A percentile compares a stretch with the other conserved stretches of the same genome.
Evolutionary conservation across 2,329 filamentous ascomycete genomes (phyloP).

Genomic region (Ceratocystis harringtonii): DNA sequence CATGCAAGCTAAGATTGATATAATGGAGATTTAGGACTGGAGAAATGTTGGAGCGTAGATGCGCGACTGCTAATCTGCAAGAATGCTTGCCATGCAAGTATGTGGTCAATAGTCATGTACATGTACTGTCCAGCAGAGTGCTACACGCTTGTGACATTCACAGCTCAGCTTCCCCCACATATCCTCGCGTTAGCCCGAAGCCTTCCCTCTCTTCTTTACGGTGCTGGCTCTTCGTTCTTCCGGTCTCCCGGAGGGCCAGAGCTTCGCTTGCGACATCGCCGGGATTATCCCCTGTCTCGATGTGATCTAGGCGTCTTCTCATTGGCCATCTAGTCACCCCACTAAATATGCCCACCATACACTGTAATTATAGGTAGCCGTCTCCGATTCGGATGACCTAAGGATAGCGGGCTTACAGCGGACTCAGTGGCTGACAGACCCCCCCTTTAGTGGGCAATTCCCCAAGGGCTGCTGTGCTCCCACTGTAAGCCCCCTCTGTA

Average conservation of each 20-base stretch:
- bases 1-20: too few relatives aligned
- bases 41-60: too few relatives aligned
- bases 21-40: too few relatives aligned
- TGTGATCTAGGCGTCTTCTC: neutral
- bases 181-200: neutral
- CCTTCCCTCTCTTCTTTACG: neutral
- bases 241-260: conserved; percentile 5
- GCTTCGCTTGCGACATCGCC: conserved; percentile 11
- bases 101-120: too few relatives aligned
- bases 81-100: too few relatives aligned
- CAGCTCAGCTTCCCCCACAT: neutral
- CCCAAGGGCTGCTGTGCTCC: neutral
- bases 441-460: neutral
- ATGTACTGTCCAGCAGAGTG: too few relatives aligned
- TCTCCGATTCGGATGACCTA: conserved; percentile 10
- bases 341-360: neutral
- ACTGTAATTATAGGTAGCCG: neutral
- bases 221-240: neutral
- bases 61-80: too few relatives aligned
- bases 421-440: neutral
- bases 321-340: conserved; percentile 2
- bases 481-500: too few relatives aligned
- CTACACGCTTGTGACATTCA: neutral
- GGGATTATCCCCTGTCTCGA: neutral
- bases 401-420: neutral